Base-by-base conservation (phyloP, 129 eudicot species). In the Arctium minus region DNA sequence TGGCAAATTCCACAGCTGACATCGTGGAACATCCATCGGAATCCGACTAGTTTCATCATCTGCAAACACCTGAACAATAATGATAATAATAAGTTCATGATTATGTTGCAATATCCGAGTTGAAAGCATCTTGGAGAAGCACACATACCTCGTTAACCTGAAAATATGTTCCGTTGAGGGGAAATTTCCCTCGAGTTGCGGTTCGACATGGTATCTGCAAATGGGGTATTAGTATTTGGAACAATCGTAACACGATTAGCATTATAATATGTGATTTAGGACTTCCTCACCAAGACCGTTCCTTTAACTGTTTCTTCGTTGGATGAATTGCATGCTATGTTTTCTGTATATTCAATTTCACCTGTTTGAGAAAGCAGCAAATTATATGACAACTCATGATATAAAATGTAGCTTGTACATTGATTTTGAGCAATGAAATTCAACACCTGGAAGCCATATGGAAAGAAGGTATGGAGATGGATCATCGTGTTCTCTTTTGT, bases 141-240 rank as follows among this genome's bases (percentile, higher is more conserved):
- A 82, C 8, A 53, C 56, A 50, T 84, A 91, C 97, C 97, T 93
- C 95, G 17, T 93, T 93, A 64, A 90, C 87, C 62, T 93, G 97
- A 83, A 93, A 93, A 50, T 93, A 93, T 18, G 97, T 93, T 77
- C 92, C 97, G 70, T 93, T 93, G 6, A 93, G 92, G 30, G 97
- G 93, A 85, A 93, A 91, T 30, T 32, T 48, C 83, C 93, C 95
- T 76, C 86, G 79, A 12, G 38, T 89, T 73, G 94, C 92, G 6
- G 92, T 90, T 77, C 93, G 76, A 67, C 89, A 82, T 17, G 97
- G 97, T 27, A 89, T 89, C 97, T 90, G 68, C 78, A 67, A 33
- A 74, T 75, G 11, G 46, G 15, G 32, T 62, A 56, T 69, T 77
- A 30, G 44, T 37, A 73, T 77, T 32, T 32, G 17, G 30, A 79